A percentile compares a stretch with the other conserved stretches of the same genome.
Conservation (phyloP, 176 grass and related monocot species). For the Phragmites australis region DNA sequence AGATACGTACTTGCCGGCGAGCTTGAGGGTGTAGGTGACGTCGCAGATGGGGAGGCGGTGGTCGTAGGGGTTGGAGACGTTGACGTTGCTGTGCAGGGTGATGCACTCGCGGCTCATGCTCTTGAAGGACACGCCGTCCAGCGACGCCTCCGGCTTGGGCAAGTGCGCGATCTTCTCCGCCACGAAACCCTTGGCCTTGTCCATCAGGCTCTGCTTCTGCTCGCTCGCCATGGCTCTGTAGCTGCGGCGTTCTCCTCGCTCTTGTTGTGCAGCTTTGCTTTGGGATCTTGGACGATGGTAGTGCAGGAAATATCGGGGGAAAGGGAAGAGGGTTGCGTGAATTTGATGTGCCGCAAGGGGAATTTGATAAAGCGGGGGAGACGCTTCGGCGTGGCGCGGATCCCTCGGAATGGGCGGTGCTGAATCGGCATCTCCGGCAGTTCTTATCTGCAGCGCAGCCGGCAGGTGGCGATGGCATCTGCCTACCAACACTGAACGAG, state of each 20-base stretch:
- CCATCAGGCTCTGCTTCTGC: constrained; percentile 47
- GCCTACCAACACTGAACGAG: no score
- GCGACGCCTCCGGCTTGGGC: constrained; percentile 80
- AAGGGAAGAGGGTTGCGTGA: background rate
- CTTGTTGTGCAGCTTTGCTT: background rate
- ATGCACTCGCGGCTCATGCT: constrained; percentile 57
- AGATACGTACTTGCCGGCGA: constrained; percentile 49
- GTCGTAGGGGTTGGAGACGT: constrained; percentile 79
- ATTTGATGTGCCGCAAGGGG: background rate
- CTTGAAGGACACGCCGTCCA: constrained; percentile 60
- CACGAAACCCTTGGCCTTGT: constrained; percentile 96
- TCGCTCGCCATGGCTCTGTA: background rate
- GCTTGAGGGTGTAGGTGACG: constrained; percentile 64
- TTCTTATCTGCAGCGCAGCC: background rate
- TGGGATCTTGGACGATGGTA: background rate
- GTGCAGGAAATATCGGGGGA: background rate
- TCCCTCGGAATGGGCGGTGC: constrained; percentile 14
- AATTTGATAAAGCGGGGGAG: background rate
- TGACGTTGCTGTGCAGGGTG: constrained; percentile 76
- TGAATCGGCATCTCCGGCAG: background rate
- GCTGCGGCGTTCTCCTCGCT: no score
- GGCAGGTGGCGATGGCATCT: constrained; percentile 16
- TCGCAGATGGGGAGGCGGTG: constrained; percentile 81
- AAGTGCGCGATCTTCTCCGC: constrained; percentile 80
- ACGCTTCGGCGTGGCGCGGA: constrained; percentile 4